A percentile compares a stretch with the other conserved stretches of the same genome.
Conservation (phyloP, 2,329 filamentous ascomycete genomes). For the Fusarium sambucinum region DNA sequence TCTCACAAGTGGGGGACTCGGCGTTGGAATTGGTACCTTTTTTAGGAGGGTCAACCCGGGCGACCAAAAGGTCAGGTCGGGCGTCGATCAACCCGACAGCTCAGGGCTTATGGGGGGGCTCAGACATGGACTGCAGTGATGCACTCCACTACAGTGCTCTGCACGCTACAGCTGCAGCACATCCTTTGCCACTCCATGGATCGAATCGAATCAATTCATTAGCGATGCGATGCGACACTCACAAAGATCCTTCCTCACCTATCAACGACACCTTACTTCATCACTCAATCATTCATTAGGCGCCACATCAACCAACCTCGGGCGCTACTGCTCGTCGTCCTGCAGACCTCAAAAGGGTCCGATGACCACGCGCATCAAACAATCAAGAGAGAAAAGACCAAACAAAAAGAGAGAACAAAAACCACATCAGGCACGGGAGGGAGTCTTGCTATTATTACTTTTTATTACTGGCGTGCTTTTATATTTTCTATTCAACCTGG, state of each 20-base stretch:
- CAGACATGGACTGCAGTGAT: neutral
- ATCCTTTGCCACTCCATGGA: conserved; percentile 23
- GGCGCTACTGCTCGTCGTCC: conserved; percentile 23
- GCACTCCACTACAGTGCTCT: neutral
- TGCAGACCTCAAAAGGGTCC: conserved; percentile 18
- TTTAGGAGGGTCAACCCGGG: conserved; percentile 12
- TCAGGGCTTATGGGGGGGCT: conserved; percentile 13
- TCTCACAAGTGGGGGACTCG: conserved; percentile 1
- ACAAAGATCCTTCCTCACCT: conserved; percentile 15
- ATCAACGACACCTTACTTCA: neutral
- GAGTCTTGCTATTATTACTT: conserved; percentile 21
- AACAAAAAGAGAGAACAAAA: conserved; percentile 1
- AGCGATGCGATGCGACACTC: conserved; percentile 3
- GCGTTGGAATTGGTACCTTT: conserved; percentile 26
- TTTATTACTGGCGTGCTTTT: conserved; percentile 29
- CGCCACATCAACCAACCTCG: conserved; percentile 36
- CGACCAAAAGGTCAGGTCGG: neutral
- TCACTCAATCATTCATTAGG: conserved; percentile 25
- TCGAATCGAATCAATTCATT: neutral
- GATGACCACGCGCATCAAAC: conserved; percentile 23
- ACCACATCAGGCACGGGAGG: conserved; percentile 26
- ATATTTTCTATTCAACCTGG: conserved; percentile 3
- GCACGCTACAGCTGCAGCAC: neutral
- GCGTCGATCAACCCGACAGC: conserved; percentile 22
- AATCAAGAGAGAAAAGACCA: neutral